phyloP scores from a whole-genome alignment of 345 rosid species.

The Anastatica hierochuntica region DNA sequence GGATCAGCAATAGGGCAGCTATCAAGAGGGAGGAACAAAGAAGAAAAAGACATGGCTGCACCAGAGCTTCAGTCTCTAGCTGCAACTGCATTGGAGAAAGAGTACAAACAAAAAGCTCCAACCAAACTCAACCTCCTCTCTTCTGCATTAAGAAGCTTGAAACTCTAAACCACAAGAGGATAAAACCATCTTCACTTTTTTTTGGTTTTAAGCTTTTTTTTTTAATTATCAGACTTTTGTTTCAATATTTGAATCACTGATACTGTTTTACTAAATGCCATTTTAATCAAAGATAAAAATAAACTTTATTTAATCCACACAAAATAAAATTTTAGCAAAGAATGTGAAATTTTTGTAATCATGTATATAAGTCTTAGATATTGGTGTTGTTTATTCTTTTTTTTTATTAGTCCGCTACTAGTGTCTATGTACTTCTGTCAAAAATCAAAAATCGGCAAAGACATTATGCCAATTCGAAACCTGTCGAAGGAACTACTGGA shows the following conservation, averaged over 20 bases:
- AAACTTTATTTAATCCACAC: background rate
- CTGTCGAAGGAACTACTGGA: too few relatives aligned
- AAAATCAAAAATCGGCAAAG: too few relatives aligned
- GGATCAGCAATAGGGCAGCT: conserved; percentile 70
- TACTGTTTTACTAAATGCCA: background rate
- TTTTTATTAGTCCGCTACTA: too few relatives aligned
- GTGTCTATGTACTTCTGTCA: too few relatives aligned
- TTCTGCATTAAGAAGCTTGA: conserved; percentile 67
- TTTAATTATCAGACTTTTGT: background rate
- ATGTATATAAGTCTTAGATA: too few relatives aligned
- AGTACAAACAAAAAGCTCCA: conserved; percentile 74
- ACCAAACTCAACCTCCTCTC: conserved; percentile 54
- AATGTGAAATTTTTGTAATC: too few relatives aligned
- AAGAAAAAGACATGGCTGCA: conserved; percentile 57
- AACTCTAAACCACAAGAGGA: conserved; percentile 21
- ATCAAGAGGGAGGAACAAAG: conserved; percentile 72
- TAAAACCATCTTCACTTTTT: background rate
- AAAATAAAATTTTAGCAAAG: too few relatives aligned
- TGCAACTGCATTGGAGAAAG: conserved; percentile 64
- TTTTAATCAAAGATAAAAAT: background rate
- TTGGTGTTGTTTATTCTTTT: too few relatives aligned
- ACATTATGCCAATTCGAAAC: too few relatives aligned
- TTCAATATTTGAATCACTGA: background rate
- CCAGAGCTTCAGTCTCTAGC: conserved; percentile 68
- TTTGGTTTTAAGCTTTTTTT: background rate